Evolutionary conservation across 257 asterid genomes (phyloP).

Genomic region (Schizonepeta tenuifolia): DNA sequence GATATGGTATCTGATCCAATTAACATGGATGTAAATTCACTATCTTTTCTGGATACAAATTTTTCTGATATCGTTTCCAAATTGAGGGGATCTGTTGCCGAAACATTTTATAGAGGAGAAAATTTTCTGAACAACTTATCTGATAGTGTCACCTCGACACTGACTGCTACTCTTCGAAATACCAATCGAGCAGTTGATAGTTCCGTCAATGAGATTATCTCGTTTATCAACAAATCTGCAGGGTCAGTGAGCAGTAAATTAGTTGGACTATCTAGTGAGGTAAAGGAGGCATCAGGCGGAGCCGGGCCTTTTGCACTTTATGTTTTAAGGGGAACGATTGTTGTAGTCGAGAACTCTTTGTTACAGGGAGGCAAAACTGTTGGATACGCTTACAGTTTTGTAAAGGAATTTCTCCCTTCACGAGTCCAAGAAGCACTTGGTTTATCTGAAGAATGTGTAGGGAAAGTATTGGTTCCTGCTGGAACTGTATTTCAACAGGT

Average conservation of each 20-base stretch:
- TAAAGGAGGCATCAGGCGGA: slow-evolving; percentile 63
- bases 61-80: slow-evolving; percentile 38
- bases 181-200: slow-evolving; percentile 53
- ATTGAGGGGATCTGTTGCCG: slow-evolving; percentile 9
- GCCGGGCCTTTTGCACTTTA: slow-evolving; percentile 56
- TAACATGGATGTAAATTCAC: slow-evolving; percentile 38
- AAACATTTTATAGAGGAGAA: slow-evolving; percentile 44
- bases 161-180: slow-evolving; percentile 41
- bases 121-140: slow-evolving; percentile 50
- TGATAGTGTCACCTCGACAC: slow-evolving; percentile 49
- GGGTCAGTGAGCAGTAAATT: slow-evolving; percentile 59
- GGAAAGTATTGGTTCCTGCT: slow-evolving; percentile 50
- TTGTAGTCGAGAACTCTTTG: slow-evolving; percentile 62
- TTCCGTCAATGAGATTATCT: slow-evolving; percentile 40
- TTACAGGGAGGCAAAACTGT: slow-evolving; percentile 49
- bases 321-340: slow-evolving; percentile 52
- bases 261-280: slow-evolving; percentile 50
- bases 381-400: slow-evolving; percentile 64
- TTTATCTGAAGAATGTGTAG: slow-evolving; percentile 54
- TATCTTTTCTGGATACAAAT: slow-evolving; percentile 45
- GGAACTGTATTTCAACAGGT: slow-evolving; percentile 72
- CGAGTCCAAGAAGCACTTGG: slow-evolving; percentile 57
- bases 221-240: slow-evolving; percentile 59
- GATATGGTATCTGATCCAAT: no score
- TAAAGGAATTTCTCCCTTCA: slow-evolving; percentile 69